A percentile compares a stretch with the other conserved stretches of the same genome.
Evolutionary conservation across 371 early-diverging fungal species (phyloP).

Genomic region (Dinochytrium kinnereticum): DNA sequence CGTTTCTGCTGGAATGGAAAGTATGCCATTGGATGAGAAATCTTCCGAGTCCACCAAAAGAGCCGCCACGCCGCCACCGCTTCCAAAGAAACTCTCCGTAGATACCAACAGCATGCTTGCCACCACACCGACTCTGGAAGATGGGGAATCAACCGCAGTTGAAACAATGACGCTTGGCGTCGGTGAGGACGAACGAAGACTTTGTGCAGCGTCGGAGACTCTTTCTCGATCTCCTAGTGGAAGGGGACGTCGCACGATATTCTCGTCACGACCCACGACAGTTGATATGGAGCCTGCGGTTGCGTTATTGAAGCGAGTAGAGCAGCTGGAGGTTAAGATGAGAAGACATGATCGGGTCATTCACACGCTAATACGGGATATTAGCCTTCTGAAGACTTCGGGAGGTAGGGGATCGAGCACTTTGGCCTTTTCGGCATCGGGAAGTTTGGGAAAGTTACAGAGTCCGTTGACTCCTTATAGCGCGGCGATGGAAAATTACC

Average conservation of each 20-base stretch:
- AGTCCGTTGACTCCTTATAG: neutral
- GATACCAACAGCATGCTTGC: no score
- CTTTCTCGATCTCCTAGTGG: neutral
- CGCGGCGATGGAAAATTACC: neutral
- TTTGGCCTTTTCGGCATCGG: neutral
- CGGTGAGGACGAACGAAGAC: no score
- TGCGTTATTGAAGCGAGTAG: neutral
- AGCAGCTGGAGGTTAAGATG: neutral
- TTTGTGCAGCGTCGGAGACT: no score
- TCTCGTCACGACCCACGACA: constrained; percentile 8
- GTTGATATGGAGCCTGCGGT: constrained; percentile 10
- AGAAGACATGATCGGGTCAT: constrained; percentile 6
- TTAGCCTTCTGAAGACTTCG: neutral
- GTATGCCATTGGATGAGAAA: no score
- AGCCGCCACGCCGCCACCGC: no score
- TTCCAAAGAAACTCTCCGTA: no score
- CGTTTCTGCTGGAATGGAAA: no score
- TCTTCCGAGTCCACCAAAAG: no score
- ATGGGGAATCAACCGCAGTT: no score
- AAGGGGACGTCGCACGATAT: neutral
- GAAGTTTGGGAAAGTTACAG: neutral
- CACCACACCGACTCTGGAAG: no score
- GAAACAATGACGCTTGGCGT: no score
- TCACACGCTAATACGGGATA: neutral
- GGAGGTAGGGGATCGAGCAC: neutral